phyloP scores from a whole-genome alignment of 2,329 filamentous ascomycete species.

The Davidsoniella neocaledoniae region DNA sequence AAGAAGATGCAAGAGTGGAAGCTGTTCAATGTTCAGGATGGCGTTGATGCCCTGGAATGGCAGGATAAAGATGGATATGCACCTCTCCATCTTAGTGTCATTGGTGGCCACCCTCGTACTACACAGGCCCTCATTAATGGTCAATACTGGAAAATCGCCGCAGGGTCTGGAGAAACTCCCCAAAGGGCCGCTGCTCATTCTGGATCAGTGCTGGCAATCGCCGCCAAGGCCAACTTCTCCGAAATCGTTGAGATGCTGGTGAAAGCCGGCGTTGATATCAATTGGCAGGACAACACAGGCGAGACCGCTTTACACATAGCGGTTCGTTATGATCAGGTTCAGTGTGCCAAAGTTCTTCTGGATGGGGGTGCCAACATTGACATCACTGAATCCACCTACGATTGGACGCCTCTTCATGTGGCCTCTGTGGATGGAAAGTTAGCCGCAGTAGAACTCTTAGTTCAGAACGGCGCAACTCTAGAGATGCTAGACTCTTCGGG shows the following conservation, averaged over 20 bases:
- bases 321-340: conserved; percentile 67
- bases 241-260: conserved; percentile 77
- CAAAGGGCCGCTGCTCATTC: conserved; percentile 59
- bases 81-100: conserved; percentile 79
- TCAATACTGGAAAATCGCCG: conserved; percentile 56
- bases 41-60: conserved; percentile 77
- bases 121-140: conserved; percentile 66
- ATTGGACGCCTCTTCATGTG: conserved; percentile 91
- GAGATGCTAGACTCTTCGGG: conserved; percentile 68
- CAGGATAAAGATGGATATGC: conserved; percentile 86
- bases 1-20: conserved; percentile 78
- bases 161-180: conserved; percentile 43
- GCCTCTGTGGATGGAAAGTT: conserved; percentile 79
- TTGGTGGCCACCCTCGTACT: conserved; percentile 76
- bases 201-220: conserved; percentile 72
- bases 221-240: conserved; percentile 73
- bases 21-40: conserved; percentile 67
- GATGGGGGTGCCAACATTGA: conserved; percentile 61
- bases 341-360: conserved; percentile 64
- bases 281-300: conserved; percentile 77
- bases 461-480: conserved; percentile 61
- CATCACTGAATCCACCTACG: conserved; percentile 64
- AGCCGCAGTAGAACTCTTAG: conserved; percentile 56
- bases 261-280: conserved; percentile 78
- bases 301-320: conserved; percentile 88